A percentile compares a stretch with the other conserved stretches of the same genome.
These are phyloP conservation scores for Salix exigua DNA, from an alignment of 345 rosid species.

Conservation along the genomic window DNA sequence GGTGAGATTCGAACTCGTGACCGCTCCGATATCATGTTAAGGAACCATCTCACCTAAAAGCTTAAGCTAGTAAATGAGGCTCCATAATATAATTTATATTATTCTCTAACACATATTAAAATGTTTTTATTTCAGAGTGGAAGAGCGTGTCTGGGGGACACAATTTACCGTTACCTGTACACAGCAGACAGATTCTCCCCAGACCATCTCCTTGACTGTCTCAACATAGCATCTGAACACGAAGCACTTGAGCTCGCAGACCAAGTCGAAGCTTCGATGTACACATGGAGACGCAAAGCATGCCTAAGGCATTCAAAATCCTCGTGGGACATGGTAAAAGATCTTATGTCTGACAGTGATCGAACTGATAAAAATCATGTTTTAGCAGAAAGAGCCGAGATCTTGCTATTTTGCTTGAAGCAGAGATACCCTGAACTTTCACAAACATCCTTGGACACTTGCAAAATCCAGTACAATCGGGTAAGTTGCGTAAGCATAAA, in stretches of 20 bases:
- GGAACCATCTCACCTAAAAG: too few relatives aligned
- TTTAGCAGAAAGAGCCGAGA: conserved; percentile 79
- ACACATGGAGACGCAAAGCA: conserved; percentile 91
- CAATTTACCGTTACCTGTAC: conserved; percentile 61
- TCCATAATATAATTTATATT: too few relatives aligned
- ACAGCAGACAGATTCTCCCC: conserved; percentile 68
- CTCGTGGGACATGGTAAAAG: conserved; percentile 88
- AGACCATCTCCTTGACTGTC: conserved; percentile 55
- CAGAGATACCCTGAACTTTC: conserved; percentile 85
- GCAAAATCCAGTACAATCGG: conserved; percentile 82
- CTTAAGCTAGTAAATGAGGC: too few relatives aligned
- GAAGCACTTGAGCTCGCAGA: conserved; percentile 92
- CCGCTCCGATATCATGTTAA: too few relatives aligned
- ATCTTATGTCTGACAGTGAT: conserved; percentile 56
- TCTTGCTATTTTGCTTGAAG: conserved; percentile 72
- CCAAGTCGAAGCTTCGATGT: conserved; percentile 76
- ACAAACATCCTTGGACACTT: conserved; percentile 85
- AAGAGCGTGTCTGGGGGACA: conserved; percentile 74
- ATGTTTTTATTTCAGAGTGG: conserved; percentile 54
- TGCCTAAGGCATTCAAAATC: conserved; percentile 64
- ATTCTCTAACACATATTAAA: too few relatives aligned
- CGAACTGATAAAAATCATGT: conserved; percentile 68
- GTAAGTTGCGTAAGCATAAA: conserved; percentile 30
- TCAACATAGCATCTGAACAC: conserved; percentile 72
- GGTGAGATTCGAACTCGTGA: too few relatives aligned